These are phyloP conservation scores for Debaryomyces hansenii DNA, from an alignment of 805 yeast species.

Conservation along the genomic window DNA sequence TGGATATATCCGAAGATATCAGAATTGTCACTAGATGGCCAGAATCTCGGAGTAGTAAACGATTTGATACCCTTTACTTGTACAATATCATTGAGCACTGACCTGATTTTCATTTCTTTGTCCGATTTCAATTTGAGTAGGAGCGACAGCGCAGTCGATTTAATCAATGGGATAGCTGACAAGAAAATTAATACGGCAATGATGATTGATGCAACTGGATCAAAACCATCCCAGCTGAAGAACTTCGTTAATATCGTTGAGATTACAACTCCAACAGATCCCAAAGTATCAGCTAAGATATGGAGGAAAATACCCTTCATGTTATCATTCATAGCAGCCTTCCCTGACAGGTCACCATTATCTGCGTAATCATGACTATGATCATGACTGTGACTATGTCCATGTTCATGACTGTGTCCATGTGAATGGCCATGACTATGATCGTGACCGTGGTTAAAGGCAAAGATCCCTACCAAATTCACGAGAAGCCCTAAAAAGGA, in stretches of 20 bases:
- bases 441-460: slow-evolving; percentile 83
- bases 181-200: slow-evolving; percentile 78
- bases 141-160: slow-evolving; percentile 74
- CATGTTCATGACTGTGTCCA: slow-evolving; percentile 32
- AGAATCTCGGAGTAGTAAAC: slow-evolving; percentile 86
- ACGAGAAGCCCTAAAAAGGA: slow-evolving; percentile 83
- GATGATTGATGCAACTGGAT: slow-evolving; percentile 87
- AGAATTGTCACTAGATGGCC: slow-evolving; percentile 56
- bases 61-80: slow-evolving; percentile 78
- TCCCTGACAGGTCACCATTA: slow-evolving; percentile 3
- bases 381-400: slow-evolving; percentile 43
- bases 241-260: slow-evolving; percentile 77
- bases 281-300: slow-evolving; percentile 91
- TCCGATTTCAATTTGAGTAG: slow-evolving; percentile 59
- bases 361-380: slow-evolving; percentile 33
- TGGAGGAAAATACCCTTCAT: slow-evolving; percentile 95
- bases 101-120: slow-evolving; percentile 64
- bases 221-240: slow-evolving; percentile 74
- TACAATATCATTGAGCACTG: slow-evolving; percentile 65
- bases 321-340: slow-evolving; percentile 50
- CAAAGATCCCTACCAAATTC: slow-evolving; percentile 88
- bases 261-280: slow-evolving; percentile 95
- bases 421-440: slow-evolving; percentile 43
- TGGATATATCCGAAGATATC: slow-evolving; percentile 68
- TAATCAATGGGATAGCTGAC: slow-evolving; percentile 82